Conservation (phyloP, 2,329 filamentous ascomycete genomes). For the Alternaria brassicae region DNA sequence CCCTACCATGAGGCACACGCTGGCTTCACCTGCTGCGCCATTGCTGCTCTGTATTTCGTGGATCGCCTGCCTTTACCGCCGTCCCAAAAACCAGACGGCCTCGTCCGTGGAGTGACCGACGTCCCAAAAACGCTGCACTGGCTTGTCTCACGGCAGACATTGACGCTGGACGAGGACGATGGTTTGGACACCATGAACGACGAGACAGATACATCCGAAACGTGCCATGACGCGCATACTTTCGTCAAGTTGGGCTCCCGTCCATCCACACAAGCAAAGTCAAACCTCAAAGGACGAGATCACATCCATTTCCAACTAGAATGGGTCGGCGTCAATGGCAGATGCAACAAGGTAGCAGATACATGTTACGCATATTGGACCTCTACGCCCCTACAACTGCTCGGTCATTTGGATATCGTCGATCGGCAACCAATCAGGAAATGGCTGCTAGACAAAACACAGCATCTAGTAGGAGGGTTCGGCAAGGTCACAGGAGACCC, state of each 20-base stretch:
- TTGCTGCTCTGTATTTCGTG: constrained; percentile 79
- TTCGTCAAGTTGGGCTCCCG: constrained; percentile 46
- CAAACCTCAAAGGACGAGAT: constrained; percentile 59
- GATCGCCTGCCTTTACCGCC: constrained; percentile 60
- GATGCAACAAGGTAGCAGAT: constrained; percentile 89
- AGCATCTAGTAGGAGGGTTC: constrained; percentile 74
- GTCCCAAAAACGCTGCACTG: constrained; percentile 53
- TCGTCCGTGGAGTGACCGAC: constrained; percentile 47
- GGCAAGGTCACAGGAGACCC: constrained; percentile 56
- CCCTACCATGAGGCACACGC: constrained; percentile 84
- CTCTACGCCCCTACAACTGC: constrained; percentile 62
- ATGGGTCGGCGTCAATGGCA: constrained; percentile 83
- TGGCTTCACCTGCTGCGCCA: constrained; percentile 89
- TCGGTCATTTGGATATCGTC: constrained; percentile 61
- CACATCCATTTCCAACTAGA: constrained; percentile 64
- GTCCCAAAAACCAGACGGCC: constrained; percentile 33
- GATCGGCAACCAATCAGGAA: constrained; percentile 67
- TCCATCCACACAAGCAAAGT: constrained; percentile 35
- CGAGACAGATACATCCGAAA: constrained; percentile 50
- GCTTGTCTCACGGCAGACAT: constrained; percentile 58
- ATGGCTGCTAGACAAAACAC: constrained; percentile 84
- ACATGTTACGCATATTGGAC: constrained; percentile 98
- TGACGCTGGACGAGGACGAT: constrained; percentile 53
- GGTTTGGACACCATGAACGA: constrained; percentile 47
- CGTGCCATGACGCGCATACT: constrained; percentile 50